Evolutionary conservation across 257 asterid species (phyloP).

Genomic region (Solanum appendiculatum): DNA sequence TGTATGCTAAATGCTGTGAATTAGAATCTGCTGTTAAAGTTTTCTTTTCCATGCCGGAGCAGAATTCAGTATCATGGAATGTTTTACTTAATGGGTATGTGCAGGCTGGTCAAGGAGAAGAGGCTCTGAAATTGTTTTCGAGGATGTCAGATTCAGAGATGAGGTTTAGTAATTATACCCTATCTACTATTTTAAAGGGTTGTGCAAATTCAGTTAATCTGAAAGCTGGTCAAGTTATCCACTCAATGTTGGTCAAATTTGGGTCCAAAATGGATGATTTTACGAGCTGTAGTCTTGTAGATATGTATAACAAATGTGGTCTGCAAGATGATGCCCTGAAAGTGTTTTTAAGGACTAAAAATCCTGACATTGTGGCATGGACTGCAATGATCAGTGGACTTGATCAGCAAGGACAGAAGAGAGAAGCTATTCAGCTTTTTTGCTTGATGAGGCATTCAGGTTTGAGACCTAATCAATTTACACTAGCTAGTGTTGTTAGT

Average conservation of each 20-base stretch:
- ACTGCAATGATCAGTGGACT: conserved; percentile 60
- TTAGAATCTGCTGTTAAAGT: conserved; percentile 49
- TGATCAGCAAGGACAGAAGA: conserved; percentile 63
- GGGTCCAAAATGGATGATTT: conserved; percentile 58
- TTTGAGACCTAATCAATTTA: conserved; percentile 62
- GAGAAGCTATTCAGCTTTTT: conserved; percentile 58
- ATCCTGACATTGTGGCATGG: conserved; percentile 78
- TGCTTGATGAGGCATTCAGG: conserved; percentile 49
- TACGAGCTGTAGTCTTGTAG: conserved; percentile 58
- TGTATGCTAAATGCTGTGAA: conserved; percentile 64
- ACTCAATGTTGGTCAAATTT: conserved; percentile 52
- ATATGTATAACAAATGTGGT: conserved; percentile 76
- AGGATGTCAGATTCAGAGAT: conserved; percentile 45
- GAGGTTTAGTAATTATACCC: conserved; percentile 49
- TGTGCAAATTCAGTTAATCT: conserved; percentile 39
- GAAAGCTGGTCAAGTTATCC: conserved; percentile 51
- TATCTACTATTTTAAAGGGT: conserved; percentile 70
- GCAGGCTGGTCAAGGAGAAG: conserved; percentile 50
- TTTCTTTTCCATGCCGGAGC: conserved; percentile 56
- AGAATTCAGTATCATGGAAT: conserved; percentile 70
- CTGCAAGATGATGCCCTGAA: conserved; percentile 46
- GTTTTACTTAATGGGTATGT: conserved; percentile 79
- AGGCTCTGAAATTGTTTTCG: conserved; percentile 42
- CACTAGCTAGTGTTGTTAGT: conserved; percentile 55
- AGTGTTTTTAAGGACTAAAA: conserved; percentile 38